These are phyloP conservation scores for Haplographium delicatum DNA, from an alignment of 495 filamentous ascomycete genomes.

Conservation along the genomic window DNA sequence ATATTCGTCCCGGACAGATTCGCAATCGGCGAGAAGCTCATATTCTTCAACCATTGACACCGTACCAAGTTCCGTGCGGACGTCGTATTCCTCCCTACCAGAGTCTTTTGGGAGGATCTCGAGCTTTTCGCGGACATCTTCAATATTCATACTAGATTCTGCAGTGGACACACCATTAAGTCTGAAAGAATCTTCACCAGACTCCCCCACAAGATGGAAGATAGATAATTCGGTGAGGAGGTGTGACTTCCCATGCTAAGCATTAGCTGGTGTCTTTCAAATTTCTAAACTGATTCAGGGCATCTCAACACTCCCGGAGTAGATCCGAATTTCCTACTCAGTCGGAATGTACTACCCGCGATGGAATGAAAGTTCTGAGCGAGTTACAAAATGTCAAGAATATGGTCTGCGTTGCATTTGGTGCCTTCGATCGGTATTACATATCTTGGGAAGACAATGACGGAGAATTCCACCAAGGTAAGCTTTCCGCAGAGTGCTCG, in stretches of 20 bases:
- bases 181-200: slow-evolving; percentile 1
- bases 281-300: too few relatives aligned
- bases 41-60: slow-evolving; percentile 5
- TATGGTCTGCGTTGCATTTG: slow-evolving; percentile 16
- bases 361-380: slow-evolving; percentile 2
- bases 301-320: too few relatives aligned
- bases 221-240: neutral
- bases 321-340: too few relatives aligned
- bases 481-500: too few relatives aligned
- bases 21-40: slow-evolving; percentile 7
- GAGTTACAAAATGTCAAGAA: slow-evolving; percentile 9
- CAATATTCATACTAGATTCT: slow-evolving; percentile 1
- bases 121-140: slow-evolving; percentile 12
- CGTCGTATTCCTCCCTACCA: slow-evolving; percentile 8
- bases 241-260: too few relatives aligned
- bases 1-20: slow-evolving; percentile 11
- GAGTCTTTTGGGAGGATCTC: slow-evolving; percentile 3
- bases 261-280: too few relatives aligned
- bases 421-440: slow-evolving; percentile 18
- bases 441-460: slow-evolving; percentile 18
- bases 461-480: slow-evolving; percentile 16
- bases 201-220: slow-evolving; percentile 10
- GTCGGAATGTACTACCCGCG: too few relatives aligned
- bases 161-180: neutral
- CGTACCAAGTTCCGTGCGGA: neutral